Percentiles rank a stretch among this genome's conserved stretches.
Evolutionary conservation across 2,329 filamentous ascomycete species (phyloP).

Genomic region (Ophiostoma ulmi): DNA sequence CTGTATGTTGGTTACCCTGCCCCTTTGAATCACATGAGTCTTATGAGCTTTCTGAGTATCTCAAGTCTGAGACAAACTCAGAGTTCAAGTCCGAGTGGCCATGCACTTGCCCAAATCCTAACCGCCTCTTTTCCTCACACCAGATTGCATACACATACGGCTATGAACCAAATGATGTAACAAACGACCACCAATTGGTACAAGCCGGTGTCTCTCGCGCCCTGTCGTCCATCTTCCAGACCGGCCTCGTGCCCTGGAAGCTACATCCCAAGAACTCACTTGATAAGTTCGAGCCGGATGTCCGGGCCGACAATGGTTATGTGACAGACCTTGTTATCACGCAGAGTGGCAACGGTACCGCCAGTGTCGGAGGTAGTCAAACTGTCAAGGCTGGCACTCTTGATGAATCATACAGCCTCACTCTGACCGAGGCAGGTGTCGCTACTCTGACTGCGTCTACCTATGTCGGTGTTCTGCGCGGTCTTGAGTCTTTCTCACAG

Average conservation of each 20-base stretch:
- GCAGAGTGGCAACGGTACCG: constrained; percentile 37
- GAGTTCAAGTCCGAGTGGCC: not conserved
- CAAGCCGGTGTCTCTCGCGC: constrained; percentile 55
- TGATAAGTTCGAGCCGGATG: constrained; percentile 58
- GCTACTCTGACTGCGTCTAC: constrained; percentile 61
- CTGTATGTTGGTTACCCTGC: constrained; percentile 44
- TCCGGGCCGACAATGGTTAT: constrained; percentile 32
- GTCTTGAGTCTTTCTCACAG: constrained; percentile 72
- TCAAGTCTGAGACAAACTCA: not conserved
- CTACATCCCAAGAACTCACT: constrained; percentile 57
- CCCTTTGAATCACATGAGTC: constrained; percentile 26
- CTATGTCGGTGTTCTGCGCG: constrained; percentile 64
- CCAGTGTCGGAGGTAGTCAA: not conserved
- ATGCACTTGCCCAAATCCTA: constrained; percentile 22
- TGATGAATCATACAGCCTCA: constrained; percentile 71
- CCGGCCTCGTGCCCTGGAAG: constrained; percentile 73
- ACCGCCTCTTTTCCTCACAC: constrained; percentile 24
- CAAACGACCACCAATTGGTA: constrained; percentile 51
- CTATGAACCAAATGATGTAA: constrained; percentile 39
- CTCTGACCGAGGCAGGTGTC: constrained; percentile 52
- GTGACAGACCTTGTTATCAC: constrained; percentile 58
- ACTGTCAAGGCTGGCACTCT: constrained; percentile 52
- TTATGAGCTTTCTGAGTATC: not conserved
- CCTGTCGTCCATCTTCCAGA: constrained; percentile 58
- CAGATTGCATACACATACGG: constrained; percentile 47